Base-by-base conservation (phyloP, 352 stramenopile species). In the Pythium monospermum region DNA sequence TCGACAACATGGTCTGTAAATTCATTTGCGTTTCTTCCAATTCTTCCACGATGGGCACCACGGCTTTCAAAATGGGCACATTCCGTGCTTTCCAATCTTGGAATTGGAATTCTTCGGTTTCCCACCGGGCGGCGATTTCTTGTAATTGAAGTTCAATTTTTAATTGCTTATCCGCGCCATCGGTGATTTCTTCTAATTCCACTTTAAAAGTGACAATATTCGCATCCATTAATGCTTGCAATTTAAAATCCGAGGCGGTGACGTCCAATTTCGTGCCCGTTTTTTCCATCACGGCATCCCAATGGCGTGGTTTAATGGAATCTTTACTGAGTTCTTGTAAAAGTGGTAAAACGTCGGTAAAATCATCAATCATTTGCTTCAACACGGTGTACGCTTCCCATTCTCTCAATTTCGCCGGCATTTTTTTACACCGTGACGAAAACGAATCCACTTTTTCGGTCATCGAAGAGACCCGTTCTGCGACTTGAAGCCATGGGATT, bases 1-100 rank as follows among this genome's bases (percentile, higher is more conserved):
- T 98, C 0, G 93, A 98, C 35, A 99, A 69, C 83, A 99, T 98
- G 6, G 96, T 98, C 69, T 99, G 96, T 36, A 99, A 62, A 56
- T 98, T 97, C 95, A 99, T 98, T 61, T 99, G 93, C 12, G 91
- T 88, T 59, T 99, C 96, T 64, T 99, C 96, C 2, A 99, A 71
- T 57, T 98, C 96, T 56, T 99, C 96, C 12, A 98, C 95, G 21
- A 99, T 84, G 30, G 90, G 82, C 2, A 97, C 90, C 10, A 98
- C 97, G 0, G 78, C 94, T 59, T 98, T 98, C 27, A 99, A 76
- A 45, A 99, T 96, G 6, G 96, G 87, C 21, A 99, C 87, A 35
- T 95, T 96, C 28, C 94, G 79, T 19, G 75, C 84, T 62, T 99
- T 99, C 80, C 85, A 94, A 49, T 93, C 85, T 46, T 87, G 79